Percentiles rank a stretch among this genome's conserved stretches.
These are phyloP conservation scores for Pythium dissimile DNA, from an alignment of 352 stramenopile genomes.

Conservation along the genomic window DNA sequence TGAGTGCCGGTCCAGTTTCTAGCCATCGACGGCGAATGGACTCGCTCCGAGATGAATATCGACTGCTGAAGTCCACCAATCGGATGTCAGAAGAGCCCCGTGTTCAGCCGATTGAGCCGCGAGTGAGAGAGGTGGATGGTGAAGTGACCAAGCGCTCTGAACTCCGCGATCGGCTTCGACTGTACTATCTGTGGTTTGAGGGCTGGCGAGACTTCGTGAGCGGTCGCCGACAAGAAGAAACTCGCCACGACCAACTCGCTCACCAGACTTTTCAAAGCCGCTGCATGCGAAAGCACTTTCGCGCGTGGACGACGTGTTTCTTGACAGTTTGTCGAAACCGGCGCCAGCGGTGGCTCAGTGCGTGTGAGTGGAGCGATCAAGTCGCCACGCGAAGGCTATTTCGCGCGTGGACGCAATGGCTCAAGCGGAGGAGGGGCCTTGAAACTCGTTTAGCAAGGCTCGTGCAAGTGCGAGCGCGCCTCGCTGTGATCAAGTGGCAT, in stretches of 20 bases:
- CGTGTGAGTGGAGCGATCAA: not conserved
- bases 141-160: not conserved
- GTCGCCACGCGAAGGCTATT: not conserved
- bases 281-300: not conserved
- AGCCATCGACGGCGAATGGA: slow-evolving; percentile 8
- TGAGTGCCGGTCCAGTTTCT: not conserved
- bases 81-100: not conserved
- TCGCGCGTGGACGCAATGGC: not conserved
- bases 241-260: not conserved
- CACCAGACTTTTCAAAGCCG: not conserved
- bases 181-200: slow-evolving; percentile 1
- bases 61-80: slow-evolving; percentile 7
- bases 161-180: slow-evolving; percentile 1
- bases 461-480: too few relatives aligned
- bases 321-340: not conserved
- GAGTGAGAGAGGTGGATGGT: not conserved
- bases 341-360: not conserved
- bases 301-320: slow-evolving; percentile 1
- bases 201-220: not conserved
- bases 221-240: not conserved
- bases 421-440: not conserved
- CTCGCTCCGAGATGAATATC: slow-evolving; percentile 19
- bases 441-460: too few relatives aligned
- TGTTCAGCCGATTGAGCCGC: not conserved
- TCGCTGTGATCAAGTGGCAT: too few relatives aligned